Evolutionary conservation across 768 basidiomycete species (phyloP).

Genomic region (Collybia mongolica): DNA sequence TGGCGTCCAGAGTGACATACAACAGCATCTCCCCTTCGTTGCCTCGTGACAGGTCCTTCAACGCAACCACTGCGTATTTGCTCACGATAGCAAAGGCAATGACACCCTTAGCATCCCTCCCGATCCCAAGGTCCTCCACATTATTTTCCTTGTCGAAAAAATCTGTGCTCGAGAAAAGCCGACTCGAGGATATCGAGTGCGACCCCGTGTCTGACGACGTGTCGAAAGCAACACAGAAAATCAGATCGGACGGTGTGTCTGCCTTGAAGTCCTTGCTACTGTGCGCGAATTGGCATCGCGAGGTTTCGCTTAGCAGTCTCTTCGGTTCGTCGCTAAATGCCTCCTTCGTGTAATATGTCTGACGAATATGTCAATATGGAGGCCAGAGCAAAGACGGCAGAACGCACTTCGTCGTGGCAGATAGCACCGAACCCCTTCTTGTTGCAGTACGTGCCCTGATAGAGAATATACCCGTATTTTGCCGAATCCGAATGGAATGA

Average conservation of each 20-base stretch:
- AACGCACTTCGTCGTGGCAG: conserved; percentile 74
- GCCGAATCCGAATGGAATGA: conserved; percentile 82
- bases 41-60: conserved; percentile 63
- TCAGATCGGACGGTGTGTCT: conserved; percentile 66
- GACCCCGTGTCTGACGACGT: conserved; percentile 44
- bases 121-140: conserved; percentile 86
- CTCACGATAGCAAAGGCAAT: conserved; percentile 90
- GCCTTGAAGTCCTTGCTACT: conserved; percentile 82
- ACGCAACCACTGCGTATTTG: conserved; percentile 89
- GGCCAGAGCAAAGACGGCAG: background rate
- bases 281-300: conserved; percentile 87
- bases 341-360: conserved; percentile 91
- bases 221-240: conserved; percentile 92
- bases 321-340: conserved; percentile 66
- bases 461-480: conserved; percentile 75
- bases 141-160: conserved; percentile 68
- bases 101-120: conserved; percentile 84
- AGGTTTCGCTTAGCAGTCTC: conserved; percentile 66
- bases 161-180: conserved; percentile 82
- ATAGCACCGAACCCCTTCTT: conserved; percentile 46
- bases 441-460: conserved; percentile 72
- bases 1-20: conserved; percentile 84
- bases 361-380: conserved; percentile 9
- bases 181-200: conserved; percentile 55
- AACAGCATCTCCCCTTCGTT: conserved; percentile 74